A percentile compares a stretch with the other conserved stretches of the same genome.
phyloP scores from a whole-genome alignment of 148 eudicot genomes.

The Rhododendron molle region DNA sequence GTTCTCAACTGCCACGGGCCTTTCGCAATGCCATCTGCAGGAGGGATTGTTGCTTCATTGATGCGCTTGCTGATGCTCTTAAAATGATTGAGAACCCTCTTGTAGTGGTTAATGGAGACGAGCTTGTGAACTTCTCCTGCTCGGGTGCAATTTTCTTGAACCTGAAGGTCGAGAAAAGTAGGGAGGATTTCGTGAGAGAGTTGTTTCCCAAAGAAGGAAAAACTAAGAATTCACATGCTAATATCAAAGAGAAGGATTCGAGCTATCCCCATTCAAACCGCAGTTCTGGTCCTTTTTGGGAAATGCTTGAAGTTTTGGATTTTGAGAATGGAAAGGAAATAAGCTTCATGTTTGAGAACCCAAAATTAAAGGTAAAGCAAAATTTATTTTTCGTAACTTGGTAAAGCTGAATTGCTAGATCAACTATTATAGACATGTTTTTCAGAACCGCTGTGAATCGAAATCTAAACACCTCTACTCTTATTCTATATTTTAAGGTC shows the following conservation, averaged over 20 bases:
- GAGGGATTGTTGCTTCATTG: constrained; percentile 4
- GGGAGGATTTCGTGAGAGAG: background rate
- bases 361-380: constrained; percentile 1
- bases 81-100: constrained; percentile 27
- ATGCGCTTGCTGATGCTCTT: constrained; percentile 35
- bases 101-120: constrained; percentile 16
- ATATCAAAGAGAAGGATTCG: background rate
- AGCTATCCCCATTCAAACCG: background rate
- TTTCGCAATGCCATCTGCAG: constrained; percentile 23
- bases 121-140: background rate
- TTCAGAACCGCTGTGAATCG: background rate
- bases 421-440: background rate
- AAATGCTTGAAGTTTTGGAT: background rate
- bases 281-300: constrained; percentile 9
- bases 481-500: background rate
- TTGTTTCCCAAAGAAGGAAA: constrained; percentile 9
- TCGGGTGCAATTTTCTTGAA: constrained; percentile 25
- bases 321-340: background rate
- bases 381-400: no score
- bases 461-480: background rate
- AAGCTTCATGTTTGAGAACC: background rate
- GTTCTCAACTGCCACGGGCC: constrained; percentile 16
- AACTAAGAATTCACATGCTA: background rate
- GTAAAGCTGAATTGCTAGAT: background rate
- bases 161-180: background rate